Evolutionary conservation across 306 rosid genomes (phyloP), one percentile per base, ranked within the genome.

Genomic region (Crotalaria pallida): DNA sequence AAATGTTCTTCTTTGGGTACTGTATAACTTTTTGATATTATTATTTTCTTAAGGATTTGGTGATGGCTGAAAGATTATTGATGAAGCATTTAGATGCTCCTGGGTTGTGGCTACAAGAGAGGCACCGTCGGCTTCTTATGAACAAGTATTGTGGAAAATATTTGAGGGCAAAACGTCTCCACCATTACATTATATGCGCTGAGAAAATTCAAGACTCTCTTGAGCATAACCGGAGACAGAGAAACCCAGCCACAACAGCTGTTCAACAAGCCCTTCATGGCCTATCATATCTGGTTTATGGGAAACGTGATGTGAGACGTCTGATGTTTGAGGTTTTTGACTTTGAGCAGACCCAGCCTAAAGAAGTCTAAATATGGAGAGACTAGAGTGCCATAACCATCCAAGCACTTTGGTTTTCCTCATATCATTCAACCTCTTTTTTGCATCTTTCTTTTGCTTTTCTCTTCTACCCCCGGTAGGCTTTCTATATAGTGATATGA

Each of bases 61-160:
- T 84, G 65, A 86, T 89, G 99, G 99, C 96, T 1, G 97, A 94
- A 77, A 89, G 92, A 79, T 77, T 94, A 86, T 77, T 94, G 86
- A 91, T 87, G 92, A 94, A 91, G 81, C 97, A 94, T 80, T 84
- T 94, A 77, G 99, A 94, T 75, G 99, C 99, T 56, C 99, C 99
- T 1, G 99, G 97, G 36, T 63, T 67, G 74, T 94, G 99, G 99
- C 53, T 91, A 38, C 92, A 87, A 58, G 91, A 86, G 86, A 91
- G 84, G 75, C 97, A 94, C 63, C 95, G 97, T 34, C 84, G 96
- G 26, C 19, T 84, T 75, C 79, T 94, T 1, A 86, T 94, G 99
- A 94, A 94, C 89, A 94, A 89, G 81, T 80, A 74, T 57, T 94
- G 97, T 29, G 96, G 96, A 53, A 82, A 92, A 69, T 94, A 91